Conservation (phyloP, 192 early-diverging fungal genomes). For the Coemansia guatemalensis region DNA sequence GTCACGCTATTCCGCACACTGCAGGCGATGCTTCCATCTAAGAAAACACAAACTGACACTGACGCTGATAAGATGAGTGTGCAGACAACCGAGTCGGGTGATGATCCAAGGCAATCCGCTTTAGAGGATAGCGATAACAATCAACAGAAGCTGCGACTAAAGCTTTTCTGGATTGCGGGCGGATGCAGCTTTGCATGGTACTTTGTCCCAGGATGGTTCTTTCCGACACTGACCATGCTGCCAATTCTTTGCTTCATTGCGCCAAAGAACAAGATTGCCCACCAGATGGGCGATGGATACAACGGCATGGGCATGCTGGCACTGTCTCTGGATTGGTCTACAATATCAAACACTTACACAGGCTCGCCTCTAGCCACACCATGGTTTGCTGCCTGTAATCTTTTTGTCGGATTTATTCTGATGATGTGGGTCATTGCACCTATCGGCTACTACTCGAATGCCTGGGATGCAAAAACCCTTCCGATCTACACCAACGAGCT, state of each 20-base stretch:
- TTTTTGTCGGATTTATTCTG: constrained; percentile 62
- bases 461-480: constrained; percentile 57
- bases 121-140: not conserved
- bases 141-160: constrained; percentile 12
- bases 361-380: constrained; percentile 68
- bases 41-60: constrained; percentile 10
- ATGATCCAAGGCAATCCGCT: not conserved
- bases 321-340: constrained; percentile 73
- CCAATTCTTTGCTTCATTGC: constrained; percentile 58
- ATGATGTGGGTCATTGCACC: constrained; percentile 72
- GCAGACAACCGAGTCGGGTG: not conserved
- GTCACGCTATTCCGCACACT: constrained; percentile 73
- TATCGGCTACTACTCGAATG: constrained; percentile 60
- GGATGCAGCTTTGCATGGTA: constrained; percentile 49
- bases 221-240: constrained; percentile 63
- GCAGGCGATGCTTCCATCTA: constrained; percentile 55
- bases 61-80: constrained; percentile 8
- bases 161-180: constrained; percentile 46
- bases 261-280: constrained; percentile 26
- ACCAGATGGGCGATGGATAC: constrained; percentile 47
- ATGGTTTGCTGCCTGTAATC: constrained; percentile 67
- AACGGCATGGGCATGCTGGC: constrained; percentile 65
- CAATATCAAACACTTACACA: constrained; percentile 53
- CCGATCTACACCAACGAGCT: constrained; percentile 62
- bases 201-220: constrained; percentile 63